These are phyloP conservation scores for Moniliella sp. DNA, from an alignment of 1,284 basidiomycete genomes.

Conservation along the genomic window DNA sequence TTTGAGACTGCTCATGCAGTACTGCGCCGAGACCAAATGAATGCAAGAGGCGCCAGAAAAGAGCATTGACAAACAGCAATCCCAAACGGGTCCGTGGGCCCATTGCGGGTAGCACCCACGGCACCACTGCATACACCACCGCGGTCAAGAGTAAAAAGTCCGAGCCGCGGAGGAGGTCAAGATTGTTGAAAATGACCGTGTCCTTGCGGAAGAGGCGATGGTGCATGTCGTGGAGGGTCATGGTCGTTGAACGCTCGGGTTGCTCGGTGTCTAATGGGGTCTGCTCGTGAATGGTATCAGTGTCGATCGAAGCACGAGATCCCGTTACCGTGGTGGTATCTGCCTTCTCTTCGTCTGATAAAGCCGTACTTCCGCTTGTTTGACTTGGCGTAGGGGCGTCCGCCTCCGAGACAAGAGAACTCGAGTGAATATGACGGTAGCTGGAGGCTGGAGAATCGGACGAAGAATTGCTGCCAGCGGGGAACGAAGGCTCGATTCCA, in stretches of 20 bases:
- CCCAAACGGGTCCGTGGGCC: constrained; percentile 35
- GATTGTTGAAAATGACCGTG: constrained; percentile 53
- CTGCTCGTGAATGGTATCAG: neutral
- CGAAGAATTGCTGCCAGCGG: too few species aligned
- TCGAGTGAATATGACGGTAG: too few species aligned
- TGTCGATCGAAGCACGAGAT: constrained; percentile 8
- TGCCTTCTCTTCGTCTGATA: constrained; percentile 8
- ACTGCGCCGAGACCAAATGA: constrained; percentile 66
- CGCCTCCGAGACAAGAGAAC: neutral
- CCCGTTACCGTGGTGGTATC: constrained; percentile 3
- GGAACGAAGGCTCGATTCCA: neutral
- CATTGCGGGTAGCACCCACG: constrained; percentile 19
- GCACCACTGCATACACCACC: constrained; percentile 41
- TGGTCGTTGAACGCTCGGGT: constrained; percentile 3
- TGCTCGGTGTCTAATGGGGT: constrained; percentile 1
- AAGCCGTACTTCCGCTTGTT: constrained; percentile 9
- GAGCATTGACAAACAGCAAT: constrained; percentile 59
- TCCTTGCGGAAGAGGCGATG: constrained; percentile 78
- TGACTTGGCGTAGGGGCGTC: constrained; percentile 8
- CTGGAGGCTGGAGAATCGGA: too few species aligned
- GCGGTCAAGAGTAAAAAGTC: constrained; percentile 49
- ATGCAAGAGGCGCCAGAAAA: constrained; percentile 69
- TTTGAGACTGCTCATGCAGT: constrained; percentile 59
- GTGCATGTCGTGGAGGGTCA: constrained; percentile 60
- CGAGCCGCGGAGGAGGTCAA: constrained; percentile 57